Base-by-base conservation (phyloP, 805 yeast species). In the Yamadazyma sp. region DNA sequence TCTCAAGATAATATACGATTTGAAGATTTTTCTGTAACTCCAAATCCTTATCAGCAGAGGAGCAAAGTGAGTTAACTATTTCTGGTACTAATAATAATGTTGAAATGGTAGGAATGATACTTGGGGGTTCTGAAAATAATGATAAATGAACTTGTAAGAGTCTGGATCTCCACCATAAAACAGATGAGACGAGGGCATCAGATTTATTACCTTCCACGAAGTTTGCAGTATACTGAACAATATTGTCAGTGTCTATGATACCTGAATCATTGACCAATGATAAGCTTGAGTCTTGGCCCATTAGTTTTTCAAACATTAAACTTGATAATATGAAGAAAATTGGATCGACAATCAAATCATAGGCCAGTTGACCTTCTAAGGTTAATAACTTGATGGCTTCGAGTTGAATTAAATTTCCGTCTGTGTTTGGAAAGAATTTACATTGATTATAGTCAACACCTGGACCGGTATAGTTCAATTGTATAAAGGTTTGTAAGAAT, bases 401-500 rank as follows among this genome's bases (percentile, higher is more conserved):
- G 13, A 38, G 24, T 33, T 53, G 62, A 24, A 53, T 30, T 25
- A 36, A 31, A 29, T 33, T 29, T 6, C 28, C 32, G 36, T 44
- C 64, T 14, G 38, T 48, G 10, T 20, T 42, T 2, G 56, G 48
- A 38, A 67, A 65, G 37, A 57, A 48, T n/a, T 49, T 31, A n/a
- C 60, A 50, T 23, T 50, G 49, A 3, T 56, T 58, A 15, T 64
- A 45, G 4, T 70, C 69, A 2, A 77, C 49, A 17, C 73, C 70
- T 4, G 96, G 96, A 7, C 97, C 97, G 0, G 95, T 86, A 57
- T 72, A 86, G 55, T 89, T 89, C 33, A 73, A 58, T 54, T 86
- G 94, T 11, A 84, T 62, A 52, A 83, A 89, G 1, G 75, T 53
- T 52, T 87, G 88, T 17, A 86, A 60, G 3, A 78, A 59, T 1